A percentile compares a stretch with the other conserved stretches of the same genome.
Conservation (phyloP, 2,329 filamentous ascomycete species). For the Aspergillus terreus region DNA sequence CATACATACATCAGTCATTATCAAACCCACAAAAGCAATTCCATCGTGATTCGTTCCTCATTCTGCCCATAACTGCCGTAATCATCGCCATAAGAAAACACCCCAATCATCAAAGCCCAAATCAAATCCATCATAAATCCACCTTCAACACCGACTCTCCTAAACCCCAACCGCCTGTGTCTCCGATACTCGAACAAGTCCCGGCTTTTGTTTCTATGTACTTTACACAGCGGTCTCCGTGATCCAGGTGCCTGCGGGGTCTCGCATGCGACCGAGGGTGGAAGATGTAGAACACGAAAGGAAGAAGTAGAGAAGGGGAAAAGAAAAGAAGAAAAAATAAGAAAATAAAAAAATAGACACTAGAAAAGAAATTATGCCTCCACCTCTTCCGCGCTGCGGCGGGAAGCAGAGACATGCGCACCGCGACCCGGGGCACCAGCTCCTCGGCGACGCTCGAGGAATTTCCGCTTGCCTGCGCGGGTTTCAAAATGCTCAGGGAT, state of each 20-base stretch:
- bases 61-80: conserved; percentile 1
- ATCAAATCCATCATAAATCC: conserved; percentile 1
- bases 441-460: conserved; percentile 50
- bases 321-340: background rate
- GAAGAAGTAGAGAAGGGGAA: background rate
- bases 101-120: conserved; percentile 2
- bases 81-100: conserved; percentile 4
- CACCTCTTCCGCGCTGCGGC: conserved; percentile 36
- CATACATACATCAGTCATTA: background rate
- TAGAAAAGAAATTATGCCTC: conserved; percentile 19
- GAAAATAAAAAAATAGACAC: background rate
- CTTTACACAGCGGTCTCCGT: conserved; percentile 14
- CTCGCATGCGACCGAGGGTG: background rate
- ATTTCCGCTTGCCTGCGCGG: conserved; percentile 75
- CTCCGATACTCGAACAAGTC: background rate
- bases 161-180: conserved; percentile 1
- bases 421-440: conserved; percentile 11
- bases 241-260: background rate
- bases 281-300: background rate
- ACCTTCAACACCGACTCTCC: conserved; percentile 7
- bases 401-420: conserved; percentile 25
- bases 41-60: conserved; percentile 5
- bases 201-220: conserved; percentile 11
- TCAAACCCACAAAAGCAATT: background rate
- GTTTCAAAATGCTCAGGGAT: conserved; percentile 86